phyloP scores from a whole-genome alignment of 192 early-diverging fungal genomes.

The Gamsiella multidivaricata region DNA sequence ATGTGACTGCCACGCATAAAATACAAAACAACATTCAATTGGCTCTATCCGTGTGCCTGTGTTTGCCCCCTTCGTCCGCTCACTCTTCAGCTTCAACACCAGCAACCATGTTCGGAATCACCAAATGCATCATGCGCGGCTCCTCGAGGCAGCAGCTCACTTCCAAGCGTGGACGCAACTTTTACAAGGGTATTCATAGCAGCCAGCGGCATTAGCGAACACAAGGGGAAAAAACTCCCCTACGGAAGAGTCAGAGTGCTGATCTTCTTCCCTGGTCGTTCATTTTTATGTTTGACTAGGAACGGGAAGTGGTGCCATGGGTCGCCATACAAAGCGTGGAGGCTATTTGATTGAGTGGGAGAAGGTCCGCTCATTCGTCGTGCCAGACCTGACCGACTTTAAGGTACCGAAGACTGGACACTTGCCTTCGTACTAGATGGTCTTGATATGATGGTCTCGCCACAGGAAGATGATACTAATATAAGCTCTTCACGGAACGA shows the following conservation, averaged over 20 bases:
- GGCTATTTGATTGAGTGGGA: slow-evolving; percentile 69
- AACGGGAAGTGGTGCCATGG: slow-evolving; percentile 72
- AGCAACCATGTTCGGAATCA: slow-evolving; percentile 65
- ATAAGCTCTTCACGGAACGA: not conserved
- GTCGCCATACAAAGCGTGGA: slow-evolving; percentile 69
- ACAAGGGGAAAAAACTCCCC: not conserved
- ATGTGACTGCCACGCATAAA: not conserved
- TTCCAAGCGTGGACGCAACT: slow-evolving; percentile 69
- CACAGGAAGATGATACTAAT: not conserved
- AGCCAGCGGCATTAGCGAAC: not conserved
- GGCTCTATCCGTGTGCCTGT: no score
- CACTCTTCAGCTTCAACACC: not conserved
- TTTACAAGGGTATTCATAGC: slow-evolving; percentile 63
- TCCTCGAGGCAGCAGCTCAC: slow-evolving; percentile 64
- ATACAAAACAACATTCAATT: no score
- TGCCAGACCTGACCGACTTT: slow-evolving; percentile 69
- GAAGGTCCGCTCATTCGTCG: slow-evolving; percentile 70
- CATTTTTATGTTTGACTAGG: slow-evolving; percentile 40
- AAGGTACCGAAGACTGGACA: slow-evolving; percentile 39
- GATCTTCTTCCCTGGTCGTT: not conserved
- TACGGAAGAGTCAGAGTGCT: not conserved
- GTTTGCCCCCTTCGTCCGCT: not conserved
- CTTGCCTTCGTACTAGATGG: not conserved
- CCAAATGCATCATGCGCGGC: slow-evolving; percentile 63
- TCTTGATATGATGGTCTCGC: no score